phyloP scores from a whole-genome alignment of 192 early-diverging fungal genomes.

The Pilaira anomala region DNA sequence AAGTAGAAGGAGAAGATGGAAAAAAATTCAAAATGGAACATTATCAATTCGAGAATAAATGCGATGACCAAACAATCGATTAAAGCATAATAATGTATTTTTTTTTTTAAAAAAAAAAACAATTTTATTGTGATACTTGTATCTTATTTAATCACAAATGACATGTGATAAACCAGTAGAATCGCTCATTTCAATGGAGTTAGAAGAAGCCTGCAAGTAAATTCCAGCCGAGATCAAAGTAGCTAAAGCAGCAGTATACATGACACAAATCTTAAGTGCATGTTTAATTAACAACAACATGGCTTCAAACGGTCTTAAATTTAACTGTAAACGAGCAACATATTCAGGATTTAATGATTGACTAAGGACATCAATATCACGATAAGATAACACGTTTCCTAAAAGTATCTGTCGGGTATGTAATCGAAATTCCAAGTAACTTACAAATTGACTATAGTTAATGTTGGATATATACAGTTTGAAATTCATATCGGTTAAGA shows the following conservation, averaged over 20 bases:
- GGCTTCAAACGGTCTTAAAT: slow-evolving; percentile 28
- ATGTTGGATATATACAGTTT: slow-evolving; percentile 41
- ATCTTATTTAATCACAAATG: not conserved
- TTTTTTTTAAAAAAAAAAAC: too few species aligned
- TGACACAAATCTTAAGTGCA: slow-evolving; percentile 2
- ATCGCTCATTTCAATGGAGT: not conserved
- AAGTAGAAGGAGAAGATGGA: too few species aligned
- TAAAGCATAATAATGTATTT: too few species aligned
- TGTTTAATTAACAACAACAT: slow-evolving; percentile 25
- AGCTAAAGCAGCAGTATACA: slow-evolving; percentile 23
- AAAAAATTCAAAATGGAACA: too few species aligned
- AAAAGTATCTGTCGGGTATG: slow-evolving; percentile 37
- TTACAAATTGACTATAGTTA: slow-evolving; percentile 42
- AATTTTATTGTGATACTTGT: too few species aligned
- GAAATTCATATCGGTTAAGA: slow-evolving; percentile 40
- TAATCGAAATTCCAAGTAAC: slow-evolving; percentile 43
- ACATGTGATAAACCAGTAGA: not conserved
- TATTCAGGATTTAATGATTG: slow-evolving; percentile 39
- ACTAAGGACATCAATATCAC: slow-evolving; percentile 42
- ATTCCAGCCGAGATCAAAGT: slow-evolving; percentile 12
- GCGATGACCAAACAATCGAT: too few species aligned
- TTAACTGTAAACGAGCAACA: slow-evolving; percentile 37
- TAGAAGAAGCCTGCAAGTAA: slow-evolving; percentile 5
- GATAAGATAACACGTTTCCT: slow-evolving; percentile 31
- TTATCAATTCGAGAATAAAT: too few species aligned